Evolutionary conservation across 225 moss, liverwort and hornwort genomes (phyloP), one percentile per base, ranked within the genome.

Genomic region (Lunularia cruciata): DNA sequence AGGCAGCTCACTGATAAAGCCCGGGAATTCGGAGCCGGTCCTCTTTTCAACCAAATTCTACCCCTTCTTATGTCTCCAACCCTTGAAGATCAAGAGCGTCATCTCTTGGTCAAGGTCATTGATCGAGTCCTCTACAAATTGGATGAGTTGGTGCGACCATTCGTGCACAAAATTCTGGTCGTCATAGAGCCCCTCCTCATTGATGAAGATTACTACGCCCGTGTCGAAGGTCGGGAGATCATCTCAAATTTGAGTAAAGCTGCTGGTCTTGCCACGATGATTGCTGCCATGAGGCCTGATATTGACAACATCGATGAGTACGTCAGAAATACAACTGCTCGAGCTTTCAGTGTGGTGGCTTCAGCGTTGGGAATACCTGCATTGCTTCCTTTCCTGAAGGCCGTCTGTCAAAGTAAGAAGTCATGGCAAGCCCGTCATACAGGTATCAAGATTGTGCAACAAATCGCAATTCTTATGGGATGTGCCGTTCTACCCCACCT

Each of bases 1-100:
- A 86, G 98, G 57, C 98, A 98, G 71, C 75, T 98, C 54, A 98
- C 98, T 5, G 98, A 98, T 65, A 98, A 98, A 54, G 93, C 98
- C n/a, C 82, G 98, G 63, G 98, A 98, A 59, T 88, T 98, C 63
- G 98, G 98, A 39, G 98, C 98, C 35, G 98, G 93, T 14, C 98
- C 98, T 51, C 78, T 98, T 28, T 98, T 98, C 67, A 98, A 85
- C 39, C 93, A 93, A 68, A 98, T 98, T 63, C 69, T 98, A 22
- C 98, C 98, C n/a, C 71, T 98, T 75, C 93, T 98, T 4, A 98
- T 98, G 98, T 93, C 98, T 65, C 98, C 98, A n/a, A 98, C 98
- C 26, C 84, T 98, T 39, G 98, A 98, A 77, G 98, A 98, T 73
- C 98, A 98, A 80, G 98, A 98, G 84, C 86, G 98, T 5, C 98